These are phyloP conservation scores for Solanum ossicruentum DNA, from an alignment of 257 asterid genomes.

Conservation along the genomic window DNA sequence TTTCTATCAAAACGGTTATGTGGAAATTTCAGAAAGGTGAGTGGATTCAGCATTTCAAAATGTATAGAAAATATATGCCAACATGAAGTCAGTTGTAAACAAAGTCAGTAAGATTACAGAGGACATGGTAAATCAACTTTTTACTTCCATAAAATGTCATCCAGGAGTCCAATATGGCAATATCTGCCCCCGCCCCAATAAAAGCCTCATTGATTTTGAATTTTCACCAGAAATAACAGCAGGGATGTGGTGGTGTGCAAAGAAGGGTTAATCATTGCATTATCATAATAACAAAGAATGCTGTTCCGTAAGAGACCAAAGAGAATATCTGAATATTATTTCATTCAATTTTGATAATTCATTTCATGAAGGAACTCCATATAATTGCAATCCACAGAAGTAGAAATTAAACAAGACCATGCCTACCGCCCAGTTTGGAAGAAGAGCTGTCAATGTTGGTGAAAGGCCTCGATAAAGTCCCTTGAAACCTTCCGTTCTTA, in stretches of 20 bases:
- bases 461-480: conserved; percentile 98
- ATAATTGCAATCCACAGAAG: not conserved
- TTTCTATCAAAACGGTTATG: conserved; percentile 2
- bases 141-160: not conserved
- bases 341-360: not conserved
- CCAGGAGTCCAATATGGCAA: not conserved
- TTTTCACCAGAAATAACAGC: not conserved
- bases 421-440: conserved; percentile 99
- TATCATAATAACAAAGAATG: not conserved
- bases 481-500: conserved; percentile 64
- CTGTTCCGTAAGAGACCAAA: not conserved
- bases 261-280: not conserved
- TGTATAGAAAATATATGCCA: not conserved
- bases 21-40: not conserved
- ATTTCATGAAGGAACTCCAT: not conserved
- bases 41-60: not conserved
- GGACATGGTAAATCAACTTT: not conserved
- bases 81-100: not conserved
- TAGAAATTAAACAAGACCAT: conserved; percentile 1
- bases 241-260: not conserved
- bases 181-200: not conserved
- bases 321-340: not conserved
- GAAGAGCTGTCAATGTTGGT: conserved; percentile 84
- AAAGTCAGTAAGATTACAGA: not conserved
- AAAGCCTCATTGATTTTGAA: not conserved